Percentiles rank a stretch among this genome's conserved stretches.
These are phyloP conservation scores for Talaromyces sp. DNA, from an alignment of 2,329 filamentous ascomycete genomes.

Conservation along the genomic window DNA sequence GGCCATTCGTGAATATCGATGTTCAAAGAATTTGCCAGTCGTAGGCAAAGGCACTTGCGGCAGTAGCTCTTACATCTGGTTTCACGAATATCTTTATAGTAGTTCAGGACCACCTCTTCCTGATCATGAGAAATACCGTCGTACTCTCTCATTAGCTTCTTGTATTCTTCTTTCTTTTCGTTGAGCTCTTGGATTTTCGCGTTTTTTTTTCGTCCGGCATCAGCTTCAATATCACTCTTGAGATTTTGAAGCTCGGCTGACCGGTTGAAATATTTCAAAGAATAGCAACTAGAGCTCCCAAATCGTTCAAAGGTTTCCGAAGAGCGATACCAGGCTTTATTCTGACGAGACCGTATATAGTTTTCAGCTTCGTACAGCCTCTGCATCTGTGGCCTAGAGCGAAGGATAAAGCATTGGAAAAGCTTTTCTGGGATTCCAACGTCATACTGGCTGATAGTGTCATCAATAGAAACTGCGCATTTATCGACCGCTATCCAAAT, in stretches of 20 bases:
- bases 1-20: conserved; percentile 5
- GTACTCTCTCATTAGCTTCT: neutral
- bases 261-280: neutral
- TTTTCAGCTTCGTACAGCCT: neutral
- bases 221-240: neutral
- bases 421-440: conserved; percentile 36
- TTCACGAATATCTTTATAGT: too few species aligned
- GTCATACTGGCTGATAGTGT: conserved; percentile 44
- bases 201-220: neutral
- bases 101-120: too few species aligned
- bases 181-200: neutral
- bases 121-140: neutral
- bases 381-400: neutral
- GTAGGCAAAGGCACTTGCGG: neutral
- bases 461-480: conserved; percentile 33
- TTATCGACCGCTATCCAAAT: conserved; percentile 57
- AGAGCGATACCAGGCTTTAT: neutral
- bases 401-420: neutral
- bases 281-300: neutral
- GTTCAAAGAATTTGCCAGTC: neutral
- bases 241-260: neutral
- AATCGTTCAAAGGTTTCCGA: neutral
- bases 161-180: neutral
- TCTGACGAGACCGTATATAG: neutral
- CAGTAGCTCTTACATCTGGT: neutral